These are phyloP conservation scores for Pichia rugopelliculosa DNA, from an alignment of 805 yeast species.

Conservation along the genomic window DNA sequence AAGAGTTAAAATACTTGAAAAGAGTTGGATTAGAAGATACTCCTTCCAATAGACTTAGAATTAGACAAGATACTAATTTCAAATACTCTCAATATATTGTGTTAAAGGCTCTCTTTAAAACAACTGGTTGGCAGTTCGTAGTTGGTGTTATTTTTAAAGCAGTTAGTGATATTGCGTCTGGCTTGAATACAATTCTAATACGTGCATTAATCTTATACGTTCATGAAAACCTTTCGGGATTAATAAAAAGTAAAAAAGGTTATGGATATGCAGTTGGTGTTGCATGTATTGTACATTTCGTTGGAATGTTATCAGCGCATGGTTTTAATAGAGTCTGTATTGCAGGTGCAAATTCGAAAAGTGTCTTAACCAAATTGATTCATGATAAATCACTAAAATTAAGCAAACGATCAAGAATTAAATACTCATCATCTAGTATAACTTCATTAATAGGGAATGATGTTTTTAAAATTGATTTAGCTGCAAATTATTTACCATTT, in stretches of 20 bases:
- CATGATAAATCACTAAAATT: too few relatives aligned
- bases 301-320: slow-evolving; percentile 44
- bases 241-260: slow-evolving; percentile 35
- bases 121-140: slow-evolving; percentile 29
- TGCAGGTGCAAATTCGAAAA: slow-evolving; percentile 58
- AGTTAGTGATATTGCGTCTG: slow-evolving; percentile 36
- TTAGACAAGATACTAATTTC: too few relatives aligned
- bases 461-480: slow-evolving; percentile 71
- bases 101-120: too few relatives aligned
- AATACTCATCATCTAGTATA: slow-evolving; percentile 60
- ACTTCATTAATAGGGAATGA: slow-evolving; percentile 80
- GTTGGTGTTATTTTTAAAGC: slow-evolving; percentile 33
- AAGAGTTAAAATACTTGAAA: too few relatives aligned
- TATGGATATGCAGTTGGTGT: slow-evolving; percentile 66
- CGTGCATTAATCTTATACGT: slow-evolving; percentile 53
- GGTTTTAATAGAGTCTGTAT: slow-evolving; percentile 48
- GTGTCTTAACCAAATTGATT: slow-evolving; percentile 56
- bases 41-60: slow-evolving; percentile 1
- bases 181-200: slow-evolving; percentile 56
- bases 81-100: too few relatives aligned
- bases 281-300: slow-evolving; percentile 40
- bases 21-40: too few relatives aligned
- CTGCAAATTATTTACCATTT: slow-evolving; percentile 61
- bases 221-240: slow-evolving; percentile 18
- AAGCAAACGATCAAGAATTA: too few relatives aligned